phyloP scores from a whole-genome alignment of 148 eudicot genomes.

The Amaranthus hypochondriacus region DNA sequence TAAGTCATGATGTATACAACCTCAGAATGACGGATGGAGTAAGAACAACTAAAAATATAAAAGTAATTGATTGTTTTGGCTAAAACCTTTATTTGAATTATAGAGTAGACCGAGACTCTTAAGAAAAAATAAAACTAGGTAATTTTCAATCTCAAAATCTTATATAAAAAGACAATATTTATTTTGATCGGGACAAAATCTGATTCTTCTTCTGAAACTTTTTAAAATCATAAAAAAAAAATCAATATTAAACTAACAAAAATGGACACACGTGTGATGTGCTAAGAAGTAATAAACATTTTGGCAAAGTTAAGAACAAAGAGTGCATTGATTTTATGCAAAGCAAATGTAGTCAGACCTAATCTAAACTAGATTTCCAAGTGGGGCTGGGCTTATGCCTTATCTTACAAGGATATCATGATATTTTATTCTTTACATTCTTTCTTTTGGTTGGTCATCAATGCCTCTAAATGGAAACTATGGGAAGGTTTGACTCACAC shows the following conservation, averaged over 20 bases:
- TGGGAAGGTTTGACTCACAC: constrained; percentile 21
- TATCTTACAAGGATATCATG: no score
- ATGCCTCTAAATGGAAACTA: constrained; percentile 13
- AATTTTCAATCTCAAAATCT: no score
- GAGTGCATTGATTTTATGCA: neutral
- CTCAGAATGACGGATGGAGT: no score
- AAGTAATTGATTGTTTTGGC: no score
- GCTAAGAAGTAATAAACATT: constrained; percentile 19
- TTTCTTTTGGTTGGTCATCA: constrained; percentile 37
- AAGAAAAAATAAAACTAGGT: no score
- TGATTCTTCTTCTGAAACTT: no score
- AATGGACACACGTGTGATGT: constrained; percentile 28
- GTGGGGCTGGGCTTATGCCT: constrained; percentile 7
- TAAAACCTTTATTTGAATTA: no score
- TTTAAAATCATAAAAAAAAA: neutral
- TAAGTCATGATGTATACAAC: no score
- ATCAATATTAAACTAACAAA: neutral
- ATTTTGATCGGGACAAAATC: no score
- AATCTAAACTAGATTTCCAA: constrained; percentile 27
- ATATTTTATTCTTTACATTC: constrained; percentile 5
- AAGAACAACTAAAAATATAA: no score
- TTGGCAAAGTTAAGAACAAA: constrained; percentile 15
- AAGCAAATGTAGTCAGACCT: constrained; percentile 29
- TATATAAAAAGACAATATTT: no score
- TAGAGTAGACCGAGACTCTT: no score